Base-by-base conservation (phyloP, 306 rosid genomes). In the Dryas drummondii region DNA sequence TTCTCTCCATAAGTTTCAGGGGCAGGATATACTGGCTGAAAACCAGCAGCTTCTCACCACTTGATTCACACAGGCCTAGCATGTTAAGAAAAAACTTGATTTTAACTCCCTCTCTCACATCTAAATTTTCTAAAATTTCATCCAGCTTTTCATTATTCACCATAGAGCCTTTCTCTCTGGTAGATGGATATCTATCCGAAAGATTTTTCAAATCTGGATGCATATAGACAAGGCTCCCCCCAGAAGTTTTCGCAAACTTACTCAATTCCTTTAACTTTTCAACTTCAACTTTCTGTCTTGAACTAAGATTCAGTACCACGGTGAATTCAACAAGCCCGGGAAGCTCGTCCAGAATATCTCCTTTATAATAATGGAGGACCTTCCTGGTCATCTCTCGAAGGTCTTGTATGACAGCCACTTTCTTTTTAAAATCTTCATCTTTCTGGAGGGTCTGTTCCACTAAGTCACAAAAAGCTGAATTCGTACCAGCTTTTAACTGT, bases 321-420 rank as follows among this genome's bases (percentile, higher is more conserved):
- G 97, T 90, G 68, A 87, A 88, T 78, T 94, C 98, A 15, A 84
- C 84, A 4, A 94, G 86, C 46, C 98, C 98, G 1, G 97, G 98
- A 78, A 94, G 97, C 81, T 94, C 96, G 40, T 94, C 97, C 14
- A 91, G 89, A 78, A 88, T 88, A 83, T 91, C 97, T 37, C 98
- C 98, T 85, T 88, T 88, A 52, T 91, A 94, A 55, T 91, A 91
- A 64, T 94, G 98, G 15, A 94, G 91, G 42, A 94, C 89, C 65
- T 85, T 82, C 79, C 91, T 71, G 1, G 97, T 94, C 96, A 91
- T 90, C 83, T 94, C 98, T 10, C 98, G 91, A 68, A 94, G 75
- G 81, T 94, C 97, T 22, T 84, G 93, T 55, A 94, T 88, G 19
- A 94, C 91, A 4, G 82, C 80, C 47, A 82, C 86, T 78, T 90